A percentile compares a stretch with the other conserved stretches of the same genome.
Conservation (phyloP, 140 eudicot genomes). For the Anethum foeniculum region DNA sequence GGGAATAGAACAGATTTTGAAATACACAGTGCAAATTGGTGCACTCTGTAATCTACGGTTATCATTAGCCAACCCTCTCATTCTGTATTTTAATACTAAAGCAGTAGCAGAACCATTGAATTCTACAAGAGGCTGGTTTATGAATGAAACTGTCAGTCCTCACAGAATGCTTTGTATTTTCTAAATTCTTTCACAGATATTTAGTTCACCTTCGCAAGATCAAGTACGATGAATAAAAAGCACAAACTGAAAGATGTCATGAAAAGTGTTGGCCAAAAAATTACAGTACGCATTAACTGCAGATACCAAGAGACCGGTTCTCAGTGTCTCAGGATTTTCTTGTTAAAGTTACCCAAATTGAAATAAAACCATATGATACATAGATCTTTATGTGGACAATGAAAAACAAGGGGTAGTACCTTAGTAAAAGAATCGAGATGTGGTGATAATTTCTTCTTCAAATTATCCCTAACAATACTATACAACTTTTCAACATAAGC, state of each 20-base stretch:
- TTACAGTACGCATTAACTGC: neutral
- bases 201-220: neutral
- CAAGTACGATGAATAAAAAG: neutral
- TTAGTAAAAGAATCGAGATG: slow-evolving; percentile 53
- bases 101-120: neutral
- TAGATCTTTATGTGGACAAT: neutral
- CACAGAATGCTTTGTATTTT: neutral
- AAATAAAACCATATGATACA: neutral
- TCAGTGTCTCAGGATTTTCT: neutral
- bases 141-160: neutral
- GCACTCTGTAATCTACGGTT: neutral
- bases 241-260: neutral
- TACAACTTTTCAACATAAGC: slow-evolving; percentile 73
- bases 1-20: neutral
- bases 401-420: slow-evolving; percentile 26
- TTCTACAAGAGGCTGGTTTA: neutral
- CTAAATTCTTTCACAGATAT: neutral
- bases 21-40: neutral
- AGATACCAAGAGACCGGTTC: neutral
- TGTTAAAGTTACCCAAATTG: neutral
- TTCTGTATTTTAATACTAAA: neutral
- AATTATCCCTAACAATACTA: slow-evolving; percentile 60
- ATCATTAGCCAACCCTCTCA: neutral
- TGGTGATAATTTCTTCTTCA: slow-evolving; percentile 55
- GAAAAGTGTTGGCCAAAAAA: neutral